A percentile compares a stretch with the other conserved stretches of the same genome.
phyloP scores from a whole-genome alignment of 345 rosid genomes.

The Arabis alpina region DNA sequence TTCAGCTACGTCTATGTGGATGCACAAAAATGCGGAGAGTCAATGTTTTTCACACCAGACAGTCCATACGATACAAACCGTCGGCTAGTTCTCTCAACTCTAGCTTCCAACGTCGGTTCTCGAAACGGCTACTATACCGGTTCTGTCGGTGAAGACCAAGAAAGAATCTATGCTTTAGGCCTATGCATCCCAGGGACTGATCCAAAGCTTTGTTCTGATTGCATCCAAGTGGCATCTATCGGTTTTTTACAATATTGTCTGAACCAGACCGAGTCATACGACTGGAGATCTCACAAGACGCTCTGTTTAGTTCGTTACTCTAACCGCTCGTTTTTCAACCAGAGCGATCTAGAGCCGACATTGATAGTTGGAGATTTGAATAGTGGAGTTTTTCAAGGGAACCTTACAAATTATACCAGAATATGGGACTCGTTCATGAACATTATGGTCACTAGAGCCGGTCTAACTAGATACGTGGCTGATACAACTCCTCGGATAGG shows the following conservation, averaged over 20 bases:
- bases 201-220: slow-evolving; percentile 35
- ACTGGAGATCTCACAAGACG: slow-evolving; percentile 32
- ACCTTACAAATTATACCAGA: slow-evolving; percentile 10
- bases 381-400: not conserved
- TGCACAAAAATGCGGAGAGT: slow-evolving; percentile 9
- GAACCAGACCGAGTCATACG: slow-evolving; percentile 44
- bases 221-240: slow-evolving; percentile 31
- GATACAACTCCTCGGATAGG: slow-evolving; percentile 7
- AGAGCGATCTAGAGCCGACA: slow-evolving; percentile 5
- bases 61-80: slow-evolving; percentile 36
- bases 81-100: slow-evolving; percentile 35
- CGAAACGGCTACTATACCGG: slow-evolving; percentile 33
- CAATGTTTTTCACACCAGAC: slow-evolving; percentile 24
- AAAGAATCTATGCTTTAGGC: slow-evolving; percentile 30
- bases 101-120: slow-evolving; percentile 34
- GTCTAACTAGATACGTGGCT: slow-evolving; percentile 21
- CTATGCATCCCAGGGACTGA: slow-evolving; percentile 41
- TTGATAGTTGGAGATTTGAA: not conserved
- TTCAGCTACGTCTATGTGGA: slow-evolving; percentile 17
- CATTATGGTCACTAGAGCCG: not conserved
- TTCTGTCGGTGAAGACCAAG: slow-evolving; percentile 33
- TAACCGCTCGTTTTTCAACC: slow-evolving; percentile 37
- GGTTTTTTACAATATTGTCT: slow-evolving; percentile 35
- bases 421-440: slow-evolving; percentile 28
- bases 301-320: slow-evolving; percentile 54